These are phyloP conservation scores for Xylariaceae sp. DNA, from an alignment of 2,329 filamentous ascomycete species.

Conservation along the genomic window DNA sequence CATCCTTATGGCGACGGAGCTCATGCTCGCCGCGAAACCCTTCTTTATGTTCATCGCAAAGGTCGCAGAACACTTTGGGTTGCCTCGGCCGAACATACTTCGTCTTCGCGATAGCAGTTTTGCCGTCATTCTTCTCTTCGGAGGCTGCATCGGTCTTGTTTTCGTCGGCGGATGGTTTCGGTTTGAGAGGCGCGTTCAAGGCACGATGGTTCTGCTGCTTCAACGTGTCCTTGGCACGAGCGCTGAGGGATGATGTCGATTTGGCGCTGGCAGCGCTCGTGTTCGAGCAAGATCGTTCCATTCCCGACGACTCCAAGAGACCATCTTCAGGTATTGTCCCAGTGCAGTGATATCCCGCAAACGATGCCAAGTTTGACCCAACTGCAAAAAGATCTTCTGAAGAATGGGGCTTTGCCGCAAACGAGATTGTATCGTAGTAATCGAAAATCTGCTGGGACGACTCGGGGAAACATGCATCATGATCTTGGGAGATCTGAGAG, in stretches of 20 bases:
- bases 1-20: conserved; percentile 59
- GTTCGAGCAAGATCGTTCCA: conserved; percentile 47
- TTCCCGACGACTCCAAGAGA: conserved; percentile 33
- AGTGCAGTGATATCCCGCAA: conserved; percentile 30
- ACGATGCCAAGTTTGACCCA: conserved; percentile 34
- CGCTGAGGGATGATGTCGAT: conserved; percentile 44
- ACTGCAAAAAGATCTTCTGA: conserved; percentile 34
- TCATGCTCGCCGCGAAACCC: conserved; percentile 88
- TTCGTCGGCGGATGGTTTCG: conserved; percentile 38
- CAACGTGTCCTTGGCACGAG: conserved; percentile 45
- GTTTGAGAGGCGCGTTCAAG: conserved; percentile 37
- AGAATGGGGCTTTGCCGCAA: conserved; percentile 25
- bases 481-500: conserved; percentile 32
- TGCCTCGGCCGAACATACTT: conserved; percentile 59
- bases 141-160: conserved; percentile 24
- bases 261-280: conserved; percentile 39
- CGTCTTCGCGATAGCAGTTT: conserved; percentile 40
- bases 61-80: conserved; percentile 62
- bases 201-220: conserved; percentile 43
- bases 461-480: conserved; percentile 23
- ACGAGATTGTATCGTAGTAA: conserved; percentile 26
- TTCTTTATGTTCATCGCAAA: conserved; percentile 66
- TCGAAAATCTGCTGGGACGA: conserved; percentile 21
- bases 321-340: conserved; percentile 29
- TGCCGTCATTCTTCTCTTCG: conserved; percentile 37